These are phyloP conservation scores for Malus orientalis DNA, from an alignment of 306 rosid species.

Conservation along the genomic window DNA sequence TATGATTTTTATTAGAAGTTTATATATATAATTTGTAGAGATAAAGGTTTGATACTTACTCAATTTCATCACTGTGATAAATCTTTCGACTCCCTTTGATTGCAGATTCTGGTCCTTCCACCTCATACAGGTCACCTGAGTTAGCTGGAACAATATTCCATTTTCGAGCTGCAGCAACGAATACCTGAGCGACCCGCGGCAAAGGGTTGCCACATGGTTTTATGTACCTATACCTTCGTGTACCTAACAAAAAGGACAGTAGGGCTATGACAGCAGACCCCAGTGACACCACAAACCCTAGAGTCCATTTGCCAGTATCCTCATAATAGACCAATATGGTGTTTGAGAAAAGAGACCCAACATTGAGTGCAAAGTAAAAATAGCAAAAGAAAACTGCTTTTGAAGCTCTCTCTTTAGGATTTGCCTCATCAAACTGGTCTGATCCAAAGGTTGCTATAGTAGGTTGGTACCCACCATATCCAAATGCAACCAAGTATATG, in stretches of 20 bases:
- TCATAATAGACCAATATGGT: slow-evolving; percentile 53
- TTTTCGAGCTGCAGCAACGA: slow-evolving; percentile 51
- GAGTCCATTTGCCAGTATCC: slow-evolving; percentile 47
- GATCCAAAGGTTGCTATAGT: slow-evolving; percentile 53
- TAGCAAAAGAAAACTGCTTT: slow-evolving; percentile 48
- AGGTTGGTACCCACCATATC: slow-evolving; percentile 60
- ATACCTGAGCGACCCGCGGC: slow-evolving; percentile 51
- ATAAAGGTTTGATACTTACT: slow-evolving; percentile 27
- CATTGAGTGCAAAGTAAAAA: slow-evolving; percentile 54
- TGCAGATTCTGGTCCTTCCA: slow-evolving; percentile 32
- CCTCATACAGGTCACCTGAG: slow-evolving; percentile 36
- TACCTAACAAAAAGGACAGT: slow-evolving; percentile 27
- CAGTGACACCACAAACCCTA: slow-evolving; percentile 49
- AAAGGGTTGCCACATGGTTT: slow-evolving; percentile 60
- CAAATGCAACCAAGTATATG: slow-evolving; percentile 52
- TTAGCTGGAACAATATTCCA: slow-evolving; percentile 21
- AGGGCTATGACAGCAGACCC: slow-evolving; percentile 47
- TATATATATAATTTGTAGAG: not conserved
- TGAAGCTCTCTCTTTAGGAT: slow-evolving; percentile 33
- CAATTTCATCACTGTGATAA: slow-evolving; percentile 44
- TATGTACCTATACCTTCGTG: slow-evolving; percentile 45
- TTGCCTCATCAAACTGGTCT: slow-evolving; percentile 51
- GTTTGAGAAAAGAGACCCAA: slow-evolving; percentile 62
- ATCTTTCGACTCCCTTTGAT: slow-evolving; percentile 39
- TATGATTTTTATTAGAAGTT: too few relatives aligned